phyloP scores from a whole-genome alignment of 2,329 filamentous ascomycete genomes.

The Talaromyces sp. region DNA sequence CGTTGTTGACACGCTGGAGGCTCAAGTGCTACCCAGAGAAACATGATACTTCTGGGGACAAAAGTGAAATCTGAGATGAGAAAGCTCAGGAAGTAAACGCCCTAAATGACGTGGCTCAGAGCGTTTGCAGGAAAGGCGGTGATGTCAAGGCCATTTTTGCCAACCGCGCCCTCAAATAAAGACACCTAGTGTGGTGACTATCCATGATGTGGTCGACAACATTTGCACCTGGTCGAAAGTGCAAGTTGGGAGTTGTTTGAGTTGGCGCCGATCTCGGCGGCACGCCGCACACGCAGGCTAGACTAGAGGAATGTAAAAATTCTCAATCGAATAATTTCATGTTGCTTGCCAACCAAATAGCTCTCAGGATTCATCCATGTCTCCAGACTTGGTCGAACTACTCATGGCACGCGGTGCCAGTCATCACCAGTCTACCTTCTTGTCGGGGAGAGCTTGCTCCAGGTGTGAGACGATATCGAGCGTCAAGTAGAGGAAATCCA shows the following conservation, averaged over 20 bases:
- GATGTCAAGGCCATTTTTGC: slow-evolving; percentile 39
- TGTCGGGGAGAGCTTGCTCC: not conserved
- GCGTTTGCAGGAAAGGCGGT: slow-evolving; percentile 31
- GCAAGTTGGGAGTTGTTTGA: slow-evolving; percentile 30
- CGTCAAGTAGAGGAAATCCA: not conserved
- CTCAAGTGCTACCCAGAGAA: slow-evolving; percentile 1
- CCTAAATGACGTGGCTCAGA: slow-evolving; percentile 34
- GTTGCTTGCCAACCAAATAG: not conserved
- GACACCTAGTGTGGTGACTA: slow-evolving; percentile 22
- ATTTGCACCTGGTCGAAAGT: slow-evolving; percentile 26
- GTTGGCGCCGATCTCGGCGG: slow-evolving; percentile 31
- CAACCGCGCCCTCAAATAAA: slow-evolving; percentile 24
- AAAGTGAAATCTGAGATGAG: slow-evolving; percentile 2
- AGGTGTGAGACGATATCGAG: not conserved
- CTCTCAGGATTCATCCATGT: not conserved
- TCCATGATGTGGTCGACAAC: slow-evolving; percentile 34
- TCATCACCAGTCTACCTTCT: not conserved
- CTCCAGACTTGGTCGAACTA: not conserved
- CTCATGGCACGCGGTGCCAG: not conserved
- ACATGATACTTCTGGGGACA: not conserved
- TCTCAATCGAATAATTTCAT: not conserved
- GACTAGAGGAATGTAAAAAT: slow-evolving; percentile 15
- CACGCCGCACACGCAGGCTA: slow-evolving; percentile 15
- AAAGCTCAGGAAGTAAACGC: slow-evolving; percentile 24
- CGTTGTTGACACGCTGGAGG: not conserved